Evolutionary conservation across 1,284 basidiomycete species (phyloP), one percentile per base, ranked within the genome.

Genomic region (Ganoderma lucidum): DNA sequence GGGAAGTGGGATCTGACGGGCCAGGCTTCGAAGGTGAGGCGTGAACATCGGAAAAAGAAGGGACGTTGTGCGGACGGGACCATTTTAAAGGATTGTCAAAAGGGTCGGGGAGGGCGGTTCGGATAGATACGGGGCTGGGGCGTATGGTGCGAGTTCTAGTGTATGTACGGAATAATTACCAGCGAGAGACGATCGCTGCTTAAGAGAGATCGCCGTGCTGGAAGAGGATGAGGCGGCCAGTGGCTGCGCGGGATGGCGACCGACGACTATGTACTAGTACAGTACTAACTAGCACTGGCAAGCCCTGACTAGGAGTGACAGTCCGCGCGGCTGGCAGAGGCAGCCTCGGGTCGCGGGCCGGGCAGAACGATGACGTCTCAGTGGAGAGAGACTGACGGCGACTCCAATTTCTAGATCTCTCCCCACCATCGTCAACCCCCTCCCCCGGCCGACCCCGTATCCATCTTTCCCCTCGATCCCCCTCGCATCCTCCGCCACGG

Each of bases 1-100:
- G 86, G 87, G 41, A 85, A 85, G 75, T 88, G 87, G 86, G 77
- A 83, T 64, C 68, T 81, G 62, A 45, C 66, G 58, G 68, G 41
- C 56, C 70, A 58, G 60, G 35, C 60, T 32, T 17, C 19, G 45
- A 41, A 60, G 58, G n/a, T 12, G 45, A 51, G 39, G 64, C 63
- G n/a, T 66, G 72, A 69, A 48, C 51, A n/a, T 41, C 41, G 70
- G 55, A 53, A 61, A 59, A 28, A 60, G 58, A 32, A 42, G 28
- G 45, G 58, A 48, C 56, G 62, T n/a, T 65, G 45, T 41, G 41
- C 28, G 32, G 32, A 15, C 23, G 23, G 41, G 44, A 55, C 37
- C 41, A 45, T 58, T 59, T 65, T 1, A 55, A 37, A 30, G 23
- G 12, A 37, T 56, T 44, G 37, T 44, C 63, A 65, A 12, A 42